Conservation (phyloP, 306 rosid genomes). For the Fragaria ananassa region DNA sequence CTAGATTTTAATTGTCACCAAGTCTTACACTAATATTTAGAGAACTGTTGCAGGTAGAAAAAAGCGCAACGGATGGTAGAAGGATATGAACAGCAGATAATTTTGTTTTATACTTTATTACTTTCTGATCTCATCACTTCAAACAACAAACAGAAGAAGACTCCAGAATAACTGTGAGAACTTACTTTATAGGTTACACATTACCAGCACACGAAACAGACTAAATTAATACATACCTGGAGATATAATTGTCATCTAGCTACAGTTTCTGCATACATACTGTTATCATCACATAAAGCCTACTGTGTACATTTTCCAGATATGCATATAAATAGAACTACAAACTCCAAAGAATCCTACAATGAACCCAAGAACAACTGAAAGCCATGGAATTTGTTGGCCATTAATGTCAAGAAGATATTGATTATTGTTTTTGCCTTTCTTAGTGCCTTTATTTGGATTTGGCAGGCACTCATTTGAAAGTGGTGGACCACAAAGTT, state of each 20-base stretch:
- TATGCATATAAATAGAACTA: too few relatives aligned
- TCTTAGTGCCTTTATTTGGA: neutral
- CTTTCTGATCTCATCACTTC: neutral
- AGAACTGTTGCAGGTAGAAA: neutral
- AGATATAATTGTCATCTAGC: neutral
- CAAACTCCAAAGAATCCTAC: neutral
- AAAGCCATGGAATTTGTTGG: neutral
- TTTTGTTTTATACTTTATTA: too few relatives aligned
- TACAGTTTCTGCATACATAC: neutral
- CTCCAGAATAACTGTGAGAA: neutral
- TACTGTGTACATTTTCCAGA: too few relatives aligned
- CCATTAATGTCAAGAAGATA: neutral
- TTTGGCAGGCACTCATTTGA: neutral
- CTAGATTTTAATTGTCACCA: neutral
- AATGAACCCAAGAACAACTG: neutral
- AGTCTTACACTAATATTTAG: neutral
- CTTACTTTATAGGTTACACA: neutral
- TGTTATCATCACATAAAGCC: neutral
- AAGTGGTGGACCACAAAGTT: conserved; percentile 9
- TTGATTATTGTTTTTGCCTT: neutral
- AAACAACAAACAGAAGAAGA: neutral
- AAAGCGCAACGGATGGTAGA: neutral
- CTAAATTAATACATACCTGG: neutral
- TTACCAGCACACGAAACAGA: neutral
- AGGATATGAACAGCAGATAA: too few relatives aligned